Conservation (phyloP, 208 protist species). For the Leishmania aethiopica region DNA sequence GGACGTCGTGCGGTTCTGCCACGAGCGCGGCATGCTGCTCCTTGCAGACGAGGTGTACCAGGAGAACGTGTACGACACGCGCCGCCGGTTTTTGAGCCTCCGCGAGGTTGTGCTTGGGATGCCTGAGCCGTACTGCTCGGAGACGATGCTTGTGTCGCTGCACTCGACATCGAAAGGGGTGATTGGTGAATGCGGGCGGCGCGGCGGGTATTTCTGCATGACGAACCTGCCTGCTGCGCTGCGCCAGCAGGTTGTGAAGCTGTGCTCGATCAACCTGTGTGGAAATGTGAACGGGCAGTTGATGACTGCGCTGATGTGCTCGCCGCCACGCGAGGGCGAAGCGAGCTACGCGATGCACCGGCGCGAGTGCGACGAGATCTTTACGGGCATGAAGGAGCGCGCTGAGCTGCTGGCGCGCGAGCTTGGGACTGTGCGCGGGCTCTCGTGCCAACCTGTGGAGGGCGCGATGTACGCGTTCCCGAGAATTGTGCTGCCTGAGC, state of each 20-base stretch:
- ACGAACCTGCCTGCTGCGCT: slow-evolving; percentile 71
- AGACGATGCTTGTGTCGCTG: slow-evolving; percentile 89
- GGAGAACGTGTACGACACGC: slow-evolving; percentile 96
- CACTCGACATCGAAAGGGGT: slow-evolving; percentile 99
- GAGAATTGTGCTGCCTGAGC: slow-evolving; percentile 82
- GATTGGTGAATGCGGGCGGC: slow-evolving; percentile 97
- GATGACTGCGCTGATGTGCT: slow-evolving; percentile 95
- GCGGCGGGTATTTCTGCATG: slow-evolving; percentile 98
- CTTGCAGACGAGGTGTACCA: slow-evolving; percentile 99
- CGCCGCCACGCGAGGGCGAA: slow-evolving; percentile 93
- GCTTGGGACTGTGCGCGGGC: slow-evolving; percentile 93
- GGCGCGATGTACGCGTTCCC: slow-evolving; percentile 99
- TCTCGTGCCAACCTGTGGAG: slow-evolving; percentile 92
- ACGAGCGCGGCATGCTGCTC: slow-evolving; percentile 86
- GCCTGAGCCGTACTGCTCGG: slow-evolving; percentile 63
- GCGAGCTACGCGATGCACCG: slow-evolving; percentile 89
- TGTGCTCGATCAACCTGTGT: slow-evolving; percentile 96
- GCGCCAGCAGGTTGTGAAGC: slow-evolving; percentile 94
- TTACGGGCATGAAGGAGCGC: slow-evolving; percentile 58
- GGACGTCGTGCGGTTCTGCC: slow-evolving; percentile 76
- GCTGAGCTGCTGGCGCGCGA: slow-evolving; percentile 74
- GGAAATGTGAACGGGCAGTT: slow-evolving; percentile 97
- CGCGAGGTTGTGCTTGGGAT: slow-evolving; percentile 68
- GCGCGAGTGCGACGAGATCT: slow-evolving; percentile 86
- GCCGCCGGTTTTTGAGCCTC: slow-evolving; percentile 94